These are phyloP conservation scores for Citrus maxima DNA, from an alignment of 345 rosid species.

Conservation along the genomic window DNA sequence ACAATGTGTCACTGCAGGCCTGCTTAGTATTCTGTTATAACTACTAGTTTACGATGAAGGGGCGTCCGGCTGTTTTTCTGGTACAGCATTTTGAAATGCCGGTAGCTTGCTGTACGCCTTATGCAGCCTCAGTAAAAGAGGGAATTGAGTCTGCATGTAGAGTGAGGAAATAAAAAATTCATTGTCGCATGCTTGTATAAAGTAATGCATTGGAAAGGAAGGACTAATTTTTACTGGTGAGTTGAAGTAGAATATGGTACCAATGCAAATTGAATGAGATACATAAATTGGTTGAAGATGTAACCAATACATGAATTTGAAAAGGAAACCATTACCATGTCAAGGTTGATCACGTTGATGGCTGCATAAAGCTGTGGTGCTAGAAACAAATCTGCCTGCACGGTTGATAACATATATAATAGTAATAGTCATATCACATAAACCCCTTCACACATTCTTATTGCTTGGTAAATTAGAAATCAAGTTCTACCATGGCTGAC, in stretches of 20 bases:
- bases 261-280: neutral
- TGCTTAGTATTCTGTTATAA: neutral
- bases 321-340: constrained; percentile 50
- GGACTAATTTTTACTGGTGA: too few species aligned
- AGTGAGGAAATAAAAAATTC: neutral
- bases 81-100: constrained; percentile 40
- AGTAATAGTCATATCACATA: neutral
- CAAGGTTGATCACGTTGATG: constrained; percentile 48
- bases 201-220: too few species aligned
- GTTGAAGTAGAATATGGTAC: neutral
- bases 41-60: constrained; percentile 18
- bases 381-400: constrained; percentile 87
- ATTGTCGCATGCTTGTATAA: too few species aligned
- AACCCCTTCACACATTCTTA: neutral
- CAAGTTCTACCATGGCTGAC: neutral
- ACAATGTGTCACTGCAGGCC: neutral
- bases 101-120: constrained; percentile 52
- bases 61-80: constrained; percentile 45
- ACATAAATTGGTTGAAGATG: neutral
- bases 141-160: constrained; percentile 50
- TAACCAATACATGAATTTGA: neutral
- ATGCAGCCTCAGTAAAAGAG: constrained; percentile 53
- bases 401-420: neutral
- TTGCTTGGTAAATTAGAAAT: neutral
- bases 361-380: constrained; percentile 68